Evolutionary conservation across 2,329 filamentous ascomycete species (phyloP), one percentile per base, ranked within the genome.

Genomic region (Leptodontidium sp.): DNA sequence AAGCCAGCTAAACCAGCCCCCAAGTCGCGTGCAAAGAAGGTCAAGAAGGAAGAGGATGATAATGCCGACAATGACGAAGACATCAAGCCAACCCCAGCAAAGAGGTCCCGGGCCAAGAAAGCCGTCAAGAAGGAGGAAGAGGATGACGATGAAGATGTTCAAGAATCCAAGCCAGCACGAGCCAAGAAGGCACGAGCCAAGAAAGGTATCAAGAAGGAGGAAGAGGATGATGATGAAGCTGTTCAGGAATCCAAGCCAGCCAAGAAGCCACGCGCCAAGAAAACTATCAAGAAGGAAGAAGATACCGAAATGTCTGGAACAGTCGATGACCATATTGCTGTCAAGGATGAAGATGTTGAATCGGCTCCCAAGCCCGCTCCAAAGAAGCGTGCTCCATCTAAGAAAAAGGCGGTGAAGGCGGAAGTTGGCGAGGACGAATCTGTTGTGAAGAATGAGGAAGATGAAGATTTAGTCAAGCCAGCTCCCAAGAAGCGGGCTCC

Each of bases 21-120:
- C 15, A 77, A 77, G 59, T 50, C 72, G 47, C 74, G 74, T 50
- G 69, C 69, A 6, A 74, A 74, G 61, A 76, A 78, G 62, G 75
- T 72, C 67, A 75, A 75, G 58, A 64, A 72, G n/a, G 71, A 43
- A 14, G 55, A 69, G 49, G 50, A 67, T 1, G 29, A 47, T 12
- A 62, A 59, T 12, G 43, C 40, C 29, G 64, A 67, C 8, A 50
- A 40, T 21, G 21, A 21, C 29, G 59, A 55, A 21, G 67, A 62
- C 1, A 50, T 38, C 0, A 64, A 62, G 52, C 29, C 47, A 43
- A 50, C 32, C 49, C 29, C 58, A n/a, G 15, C 35, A 17, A 72
- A 70, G 40, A 72, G 70, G 35, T n/a, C 53, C 64, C 62, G 55
- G 73, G 73, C 68, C 12, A 82, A 83, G 74, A 82, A 82, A 70